Evolutionary conservation across 345 rosid genomes (phyloP).

Genomic region (Citrus maxima): DNA sequence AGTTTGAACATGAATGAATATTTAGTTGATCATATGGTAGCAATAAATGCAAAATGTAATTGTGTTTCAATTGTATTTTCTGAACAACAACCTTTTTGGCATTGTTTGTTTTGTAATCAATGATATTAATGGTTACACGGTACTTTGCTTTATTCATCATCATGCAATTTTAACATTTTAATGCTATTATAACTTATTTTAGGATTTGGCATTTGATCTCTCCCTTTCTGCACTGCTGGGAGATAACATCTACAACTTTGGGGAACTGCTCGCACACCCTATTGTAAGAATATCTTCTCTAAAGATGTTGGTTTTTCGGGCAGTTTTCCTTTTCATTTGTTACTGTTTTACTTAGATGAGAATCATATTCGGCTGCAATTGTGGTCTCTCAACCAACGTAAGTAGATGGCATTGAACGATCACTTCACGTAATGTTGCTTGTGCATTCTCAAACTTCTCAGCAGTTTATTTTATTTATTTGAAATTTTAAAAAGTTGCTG

Average conservation of each 20-base stretch:
- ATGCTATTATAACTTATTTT: slow-evolving; percentile 16
- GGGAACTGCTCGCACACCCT: slow-evolving; percentile 98
- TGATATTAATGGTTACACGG: neutral
- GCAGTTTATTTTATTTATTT: neutral
- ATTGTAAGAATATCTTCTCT: slow-evolving; percentile 59
- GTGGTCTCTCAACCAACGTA: neutral
- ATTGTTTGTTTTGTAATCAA: neutral
- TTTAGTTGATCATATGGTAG: neutral
- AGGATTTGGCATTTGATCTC: slow-evolving; percentile 98
- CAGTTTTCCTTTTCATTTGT: neutral
- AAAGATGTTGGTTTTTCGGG: neutral
- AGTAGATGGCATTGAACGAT: neutral
- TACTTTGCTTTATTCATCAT: neutral
- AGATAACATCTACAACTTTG: slow-evolving; percentile 97
- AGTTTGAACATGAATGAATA: neutral
- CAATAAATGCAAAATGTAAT: neutral
- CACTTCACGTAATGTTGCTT: neutral
- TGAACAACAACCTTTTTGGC: neutral
- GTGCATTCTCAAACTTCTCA: neutral
- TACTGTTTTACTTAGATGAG: neutral
- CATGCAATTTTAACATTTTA: slow-evolving; percentile 11
- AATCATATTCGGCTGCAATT: neutral
- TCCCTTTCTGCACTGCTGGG: slow-evolving; percentile 98
- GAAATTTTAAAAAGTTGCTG: neutral
- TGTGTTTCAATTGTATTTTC: neutral